Conservation (phyloP, 257 asterid genomes). For the Solanum acaule region DNA sequence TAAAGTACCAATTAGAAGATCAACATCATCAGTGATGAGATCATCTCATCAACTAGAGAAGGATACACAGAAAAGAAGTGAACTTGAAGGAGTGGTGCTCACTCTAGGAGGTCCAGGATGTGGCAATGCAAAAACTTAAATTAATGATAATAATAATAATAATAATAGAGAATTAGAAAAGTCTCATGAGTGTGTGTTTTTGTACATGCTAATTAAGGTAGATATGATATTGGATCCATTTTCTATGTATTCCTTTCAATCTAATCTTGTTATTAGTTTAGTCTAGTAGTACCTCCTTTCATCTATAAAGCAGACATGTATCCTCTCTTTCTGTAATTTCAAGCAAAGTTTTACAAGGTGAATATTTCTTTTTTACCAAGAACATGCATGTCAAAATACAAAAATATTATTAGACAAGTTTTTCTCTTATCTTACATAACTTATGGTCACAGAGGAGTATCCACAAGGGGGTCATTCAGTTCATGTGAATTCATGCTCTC, state of each 20-base stretch:
- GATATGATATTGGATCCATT: background rate
- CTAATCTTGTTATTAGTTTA: background rate
- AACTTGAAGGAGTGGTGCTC: conserved; percentile 71
- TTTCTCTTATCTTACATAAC: background rate
- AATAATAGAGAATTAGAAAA: background rate
- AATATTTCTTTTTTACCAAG: background rate
- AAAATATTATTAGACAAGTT: background rate
- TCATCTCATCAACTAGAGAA: conserved; percentile 9
- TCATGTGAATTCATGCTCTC: accelerated
- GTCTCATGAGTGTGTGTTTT: background rate
- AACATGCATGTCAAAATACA: background rate
- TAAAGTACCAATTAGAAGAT: conserved; percentile 26
- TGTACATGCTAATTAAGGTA: conserved; percentile 3
- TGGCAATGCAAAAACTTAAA: conserved; percentile 12
- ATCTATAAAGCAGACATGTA: background rate
- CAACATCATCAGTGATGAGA: conserved; percentile 13
- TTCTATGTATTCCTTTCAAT: background rate
- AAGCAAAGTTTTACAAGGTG: background rate
- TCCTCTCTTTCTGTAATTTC: background rate
- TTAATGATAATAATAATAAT: too few species aligned
- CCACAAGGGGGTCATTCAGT: accelerated
- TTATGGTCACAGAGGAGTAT: background rate
- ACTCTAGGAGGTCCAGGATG: conserved; percentile 76
- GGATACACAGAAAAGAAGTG: conserved; percentile 33
- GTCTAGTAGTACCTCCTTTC: background rate